Evolutionary conservation across 1,284 basidiomycete species (phyloP).

Genomic region (Coriolopsis trogii): DNA sequence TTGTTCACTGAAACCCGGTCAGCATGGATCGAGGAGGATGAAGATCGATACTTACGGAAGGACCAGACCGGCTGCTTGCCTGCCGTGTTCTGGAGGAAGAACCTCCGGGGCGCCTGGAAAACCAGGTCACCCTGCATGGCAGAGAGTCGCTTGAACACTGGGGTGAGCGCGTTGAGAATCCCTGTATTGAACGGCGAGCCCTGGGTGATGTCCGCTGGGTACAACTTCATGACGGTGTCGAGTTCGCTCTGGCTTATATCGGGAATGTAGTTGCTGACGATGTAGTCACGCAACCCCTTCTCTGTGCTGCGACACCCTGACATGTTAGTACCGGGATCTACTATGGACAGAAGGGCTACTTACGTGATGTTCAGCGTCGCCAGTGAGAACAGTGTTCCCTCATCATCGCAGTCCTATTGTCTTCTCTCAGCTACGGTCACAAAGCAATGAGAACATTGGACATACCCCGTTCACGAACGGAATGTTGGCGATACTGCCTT

Average conservation of each 20-base stretch:
- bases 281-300: constrained; percentile 8
- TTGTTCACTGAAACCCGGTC: constrained; percentile 42
- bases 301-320: constrained; percentile 15
- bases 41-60: constrained; percentile 39
- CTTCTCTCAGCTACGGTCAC: too few relatives aligned
- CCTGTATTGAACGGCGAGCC: constrained; percentile 59
- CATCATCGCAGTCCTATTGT: constrained; percentile 36
- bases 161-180: constrained; percentile 44
- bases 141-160: constrained; percentile 54
- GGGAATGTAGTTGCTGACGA: constrained; percentile 37
- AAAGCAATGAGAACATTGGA: constrained; percentile 18
- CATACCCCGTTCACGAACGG: constrained; percentile 34
- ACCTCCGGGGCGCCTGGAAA: constrained; percentile 50
- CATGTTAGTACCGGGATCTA: not conserved
- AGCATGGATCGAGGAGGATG: not conserved
- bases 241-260: constrained; percentile 33
- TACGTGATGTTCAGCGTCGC: constrained; percentile 22
- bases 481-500: constrained; percentile 34
- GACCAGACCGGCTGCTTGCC: constrained; percentile 50
- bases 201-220: constrained; percentile 45
- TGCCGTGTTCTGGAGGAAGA: constrained; percentile 36
- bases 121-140: constrained; percentile 50
- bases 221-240: constrained; percentile 38
- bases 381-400: constrained; percentile 36
- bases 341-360: not conserved